Evolutionary conservation across 208 protist species (phyloP).

Genomic region (Leishmania arabica): DNA sequence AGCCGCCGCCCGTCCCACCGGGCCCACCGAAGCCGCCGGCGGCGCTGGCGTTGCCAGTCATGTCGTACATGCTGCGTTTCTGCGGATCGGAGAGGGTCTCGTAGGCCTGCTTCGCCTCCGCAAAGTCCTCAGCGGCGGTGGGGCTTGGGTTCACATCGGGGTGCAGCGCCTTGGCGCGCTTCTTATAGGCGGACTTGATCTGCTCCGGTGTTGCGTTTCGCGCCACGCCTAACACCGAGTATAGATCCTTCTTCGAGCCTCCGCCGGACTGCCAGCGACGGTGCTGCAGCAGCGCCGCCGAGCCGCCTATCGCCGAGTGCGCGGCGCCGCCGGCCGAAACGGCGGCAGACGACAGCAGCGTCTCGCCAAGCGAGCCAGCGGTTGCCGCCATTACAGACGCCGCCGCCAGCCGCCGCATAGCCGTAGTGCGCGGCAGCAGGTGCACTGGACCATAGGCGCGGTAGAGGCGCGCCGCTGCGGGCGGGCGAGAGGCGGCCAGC

Average conservation of each 20-base stretch:
- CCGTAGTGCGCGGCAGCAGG: constrained; percentile 8
- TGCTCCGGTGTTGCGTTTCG: constrained; percentile 84
- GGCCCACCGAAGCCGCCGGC: constrained; percentile 52
- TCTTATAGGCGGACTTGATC: constrained; percentile 89
- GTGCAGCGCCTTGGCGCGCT: constrained; percentile 86
- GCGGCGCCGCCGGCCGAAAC: neutral
- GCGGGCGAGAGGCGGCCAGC: neutral
- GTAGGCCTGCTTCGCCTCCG: constrained; percentile 91
- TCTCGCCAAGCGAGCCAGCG: neutral
- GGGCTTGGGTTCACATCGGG: constrained; percentile 88
- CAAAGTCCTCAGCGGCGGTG: constrained; percentile 85
- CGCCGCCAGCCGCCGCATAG: neutral
- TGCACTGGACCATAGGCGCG: neutral
- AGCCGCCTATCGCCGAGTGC: constrained; percentile 7
- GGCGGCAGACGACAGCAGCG: neutral
- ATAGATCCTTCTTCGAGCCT: constrained; percentile 75
- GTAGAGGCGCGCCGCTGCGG: neutral
- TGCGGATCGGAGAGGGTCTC: constrained; percentile 88
- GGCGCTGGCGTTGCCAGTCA: constrained; percentile 84
- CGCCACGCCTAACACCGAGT: constrained; percentile 73
- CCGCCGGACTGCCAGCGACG: constrained; percentile 29
- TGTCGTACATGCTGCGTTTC: constrained; percentile 92
- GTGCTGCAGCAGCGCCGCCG: constrained; percentile 6
- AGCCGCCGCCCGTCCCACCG: constrained; percentile 33
- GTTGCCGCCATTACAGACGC: neutral